These are phyloP conservation scores for Brettanomyces anomalus DNA, from an alignment of 805 yeast genomes.

Conservation along the genomic window DNA sequence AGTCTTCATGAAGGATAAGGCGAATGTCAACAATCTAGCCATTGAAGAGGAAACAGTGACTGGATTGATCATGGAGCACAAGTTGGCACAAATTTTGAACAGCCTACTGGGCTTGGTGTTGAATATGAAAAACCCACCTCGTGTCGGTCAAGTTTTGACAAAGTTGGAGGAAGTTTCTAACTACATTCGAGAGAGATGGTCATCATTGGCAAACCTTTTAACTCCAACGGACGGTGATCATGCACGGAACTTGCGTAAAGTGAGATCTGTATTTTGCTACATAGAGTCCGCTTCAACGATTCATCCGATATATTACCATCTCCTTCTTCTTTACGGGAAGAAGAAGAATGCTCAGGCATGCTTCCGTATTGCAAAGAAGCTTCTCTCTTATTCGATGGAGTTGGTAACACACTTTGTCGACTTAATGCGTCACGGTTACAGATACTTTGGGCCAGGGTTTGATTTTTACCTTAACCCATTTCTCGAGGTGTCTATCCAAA, in stretches of 20 bases:
- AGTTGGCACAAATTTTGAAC: conserved; percentile 23
- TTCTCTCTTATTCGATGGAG: conserved; percentile 23
- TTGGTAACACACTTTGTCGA: conserved; percentile 29
- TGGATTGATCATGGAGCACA: conserved; percentile 22
- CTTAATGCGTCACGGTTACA: conserved; percentile 23
- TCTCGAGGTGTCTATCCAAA: conserved; percentile 30
- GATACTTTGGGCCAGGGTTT: conserved; percentile 27
- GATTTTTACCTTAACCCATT: conserved; percentile 31
- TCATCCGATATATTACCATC: conserved; percentile 32
- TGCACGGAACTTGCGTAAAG: conserved; percentile 15
- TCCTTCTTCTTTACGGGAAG: conserved; percentile 32
- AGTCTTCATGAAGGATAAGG: conserved; percentile 23
- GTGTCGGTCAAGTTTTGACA: conserved; percentile 28
- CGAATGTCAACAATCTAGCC: conserved; percentile 28
- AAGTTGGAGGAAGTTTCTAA: conserved; percentile 30
- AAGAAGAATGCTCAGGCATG: conserved; percentile 26
- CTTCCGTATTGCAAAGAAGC: conserved; percentile 29
- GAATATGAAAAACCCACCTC: conserved; percentile 30
- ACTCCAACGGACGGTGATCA: conserved; percentile 15
- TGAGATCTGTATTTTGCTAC: conserved; percentile 15
- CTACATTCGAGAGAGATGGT: conserved; percentile 24
- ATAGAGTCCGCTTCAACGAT: conserved; percentile 25
- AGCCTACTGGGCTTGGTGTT: conserved; percentile 30
- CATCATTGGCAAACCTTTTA: conserved; percentile 20
- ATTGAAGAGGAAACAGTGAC: conserved; percentile 35